Base-by-base conservation (phyloP, 1,284 basidiomycete genomes). In the Leccinum colubrinum region DNA sequence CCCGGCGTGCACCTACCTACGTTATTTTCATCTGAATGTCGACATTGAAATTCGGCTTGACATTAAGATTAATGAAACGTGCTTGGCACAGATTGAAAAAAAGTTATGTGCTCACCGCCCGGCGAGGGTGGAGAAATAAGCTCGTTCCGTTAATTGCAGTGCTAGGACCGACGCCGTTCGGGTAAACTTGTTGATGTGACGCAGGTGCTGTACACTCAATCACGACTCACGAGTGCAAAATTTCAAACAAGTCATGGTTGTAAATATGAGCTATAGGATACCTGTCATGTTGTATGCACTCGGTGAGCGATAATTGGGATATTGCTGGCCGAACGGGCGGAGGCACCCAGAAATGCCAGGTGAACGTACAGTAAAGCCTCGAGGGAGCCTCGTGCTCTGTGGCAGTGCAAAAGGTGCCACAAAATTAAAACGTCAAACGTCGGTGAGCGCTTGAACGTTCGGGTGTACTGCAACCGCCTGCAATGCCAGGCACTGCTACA, bases 11-110 rank as follows among this genome's bases (percentile, higher is more conserved):
- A 30, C 62, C 43, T 33, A 60, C 58, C 64, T 62, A 57, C 63
- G 65, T 64, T 65, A 64, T 69, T 62, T 65, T 61, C 61, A 62
- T 55, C 59, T 35, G 64, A 59, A 60, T 62, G 17, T 51, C 58
- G 65, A 58, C 57, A 56, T 55, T 64, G 43, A 58, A 62, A 65
- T 52, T 39, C 62, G 61, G 55, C 41, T 56, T 60, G 68, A 72
- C 22, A 22, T 22, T 22, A 66, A 62, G 55, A 72, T 62, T 53
- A 66, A 62, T 52, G 67, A 73, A 74, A 70, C 70, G 71, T 71
- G 22, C 35, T 17, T 48, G 62, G 53, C 62, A 62, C 52, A 63
- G 57, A 63, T 55, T 48, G 30, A 48, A 46, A 60, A 61, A 60
- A 35, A 17, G 50, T 63, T 56, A 50, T 58, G 53, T 55, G 6